Evolutionary conservation across 495 filamentous ascomycete genomes (phyloP).

Genomic region (Daldinia decipiens): DNA sequence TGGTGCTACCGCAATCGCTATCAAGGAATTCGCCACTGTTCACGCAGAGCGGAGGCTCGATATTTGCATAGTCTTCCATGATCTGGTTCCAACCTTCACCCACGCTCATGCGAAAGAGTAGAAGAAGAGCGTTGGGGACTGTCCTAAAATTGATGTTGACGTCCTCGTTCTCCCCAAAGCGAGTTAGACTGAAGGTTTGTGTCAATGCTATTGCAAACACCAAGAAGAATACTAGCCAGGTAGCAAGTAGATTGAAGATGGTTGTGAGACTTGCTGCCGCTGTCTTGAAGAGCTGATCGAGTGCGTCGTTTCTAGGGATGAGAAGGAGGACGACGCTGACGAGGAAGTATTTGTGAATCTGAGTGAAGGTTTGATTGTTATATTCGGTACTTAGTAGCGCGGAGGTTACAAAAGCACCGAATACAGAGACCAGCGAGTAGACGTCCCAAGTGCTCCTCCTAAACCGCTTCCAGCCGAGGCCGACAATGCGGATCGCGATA

Average conservation of each 20-base stretch:
- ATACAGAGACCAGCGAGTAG: conserved; percentile 85
- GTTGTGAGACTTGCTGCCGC: conserved; percentile 92
- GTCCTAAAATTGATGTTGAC: conserved; percentile 92
- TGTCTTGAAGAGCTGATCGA: conserved; percentile 99
- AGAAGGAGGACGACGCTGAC: conserved; percentile 90
- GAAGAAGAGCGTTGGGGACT: conserved; percentile 90
- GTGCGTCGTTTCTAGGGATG: conserved; percentile 95
- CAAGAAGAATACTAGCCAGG: conserved; percentile 96
- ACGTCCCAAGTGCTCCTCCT: conserved; percentile 95
- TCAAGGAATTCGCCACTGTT: conserved; percentile 71
- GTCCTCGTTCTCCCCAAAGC: conserved; percentile 77
- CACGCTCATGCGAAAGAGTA: conserved; percentile 90
- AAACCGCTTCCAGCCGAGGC: conserved; percentile 93
- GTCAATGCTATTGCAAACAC: conserved; percentile 97
- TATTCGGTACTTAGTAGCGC: conserved; percentile 70
- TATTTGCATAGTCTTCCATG: conserved; percentile 94
- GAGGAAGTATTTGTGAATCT: conserved; percentile 91
- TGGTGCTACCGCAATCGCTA: conserved; percentile 91
- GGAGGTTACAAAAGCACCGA: conserved; percentile 82
- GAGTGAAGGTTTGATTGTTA: conserved; percentile 69
- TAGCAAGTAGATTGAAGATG: conserved; percentile 92
- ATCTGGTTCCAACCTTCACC: conserved; percentile 96
- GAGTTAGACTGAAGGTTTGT: conserved; percentile 94
- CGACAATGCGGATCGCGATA: conserved; percentile 83
- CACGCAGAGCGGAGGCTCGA: conserved; percentile 80